Conservation (phyloP, 371 early-diverging fungal genomes). For the Lichtheimia ornata region DNA sequence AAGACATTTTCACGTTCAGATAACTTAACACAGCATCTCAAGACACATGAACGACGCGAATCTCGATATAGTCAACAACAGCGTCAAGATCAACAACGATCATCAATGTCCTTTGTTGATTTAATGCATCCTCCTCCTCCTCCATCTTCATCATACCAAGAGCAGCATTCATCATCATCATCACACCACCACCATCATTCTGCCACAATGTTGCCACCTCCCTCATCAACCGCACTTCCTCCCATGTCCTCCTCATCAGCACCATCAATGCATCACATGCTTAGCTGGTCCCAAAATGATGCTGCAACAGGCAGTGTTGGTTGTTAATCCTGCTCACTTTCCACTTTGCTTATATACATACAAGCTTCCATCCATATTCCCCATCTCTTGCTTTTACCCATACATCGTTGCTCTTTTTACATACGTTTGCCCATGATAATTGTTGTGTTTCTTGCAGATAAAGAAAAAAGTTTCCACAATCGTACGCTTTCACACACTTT, state of each 20-base stretch:
- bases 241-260: constrained; percentile 1
- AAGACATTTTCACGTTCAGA: constrained; percentile 84
- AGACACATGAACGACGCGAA: constrained; percentile 55
- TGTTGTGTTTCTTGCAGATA: neutral
- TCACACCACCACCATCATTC: constrained; percentile 10
- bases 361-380: neutral
- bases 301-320: constrained; percentile 15
- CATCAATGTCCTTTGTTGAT: constrained; percentile 6
- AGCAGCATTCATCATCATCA: neutral
- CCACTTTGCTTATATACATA: constrained; percentile 1
- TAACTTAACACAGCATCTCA: constrained; percentile 64
- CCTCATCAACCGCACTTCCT: constrained; percentile 5
- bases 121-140: constrained; percentile 12
- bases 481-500: too few species aligned
- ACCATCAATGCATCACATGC: constrained; percentile 18
- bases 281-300: constrained; percentile 15
- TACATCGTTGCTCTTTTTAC: neutral
- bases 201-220: neutral
- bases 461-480: too few species aligned
- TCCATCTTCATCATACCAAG: neutral
- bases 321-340: neutral
- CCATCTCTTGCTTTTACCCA: neutral
- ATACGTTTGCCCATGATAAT: neutral
- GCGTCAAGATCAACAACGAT: constrained; percentile 1
- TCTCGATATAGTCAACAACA: constrained; percentile 7